Base-by-base conservation (phyloP, 768 basidiomycete species). In the Tylopilus plumbeoviolaceoides region DNA sequence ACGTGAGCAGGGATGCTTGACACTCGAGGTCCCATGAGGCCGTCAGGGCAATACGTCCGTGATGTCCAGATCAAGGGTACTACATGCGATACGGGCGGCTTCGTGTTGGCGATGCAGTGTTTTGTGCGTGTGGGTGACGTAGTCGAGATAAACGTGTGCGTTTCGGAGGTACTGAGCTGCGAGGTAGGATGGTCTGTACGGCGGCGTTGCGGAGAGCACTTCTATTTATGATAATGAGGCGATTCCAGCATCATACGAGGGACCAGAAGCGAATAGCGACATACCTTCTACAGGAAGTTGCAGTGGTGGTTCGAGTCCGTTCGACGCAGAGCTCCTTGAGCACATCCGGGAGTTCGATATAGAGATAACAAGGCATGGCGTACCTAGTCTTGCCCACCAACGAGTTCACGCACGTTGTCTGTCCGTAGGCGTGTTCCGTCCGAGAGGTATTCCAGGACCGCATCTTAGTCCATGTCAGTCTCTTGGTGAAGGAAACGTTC, bases 321-420 rank as follows among this genome's bases (percentile, higher is more conserved):
- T 83, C 78, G 17, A 83, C 72, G 15, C 70, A 75, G n/a, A 92
- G 77, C 40, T 81, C 77, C n/a, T 68, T 74, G 17, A n/a, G n/a
- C n/a, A n/a, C n/a, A 91, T 85, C 78, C 2, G 84, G 79, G 27
- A 87, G 50, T 46, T 86, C 82, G 41, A 82, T 74, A 57, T 89
- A 87, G 35, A 93, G 77, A 61, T 87, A 88, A 61, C 80, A 36
- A 18, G n/a, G 12, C 8, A 40, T 6, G 23, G 23, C 23, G 23
- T 46, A 89, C 89, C 77, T 91, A 87, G 69, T 88, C 87, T 61
- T 84, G 81, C 18, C 80, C 74, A 45, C 85, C 85, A 31, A 82
- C 87, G 38, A 92, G 71, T 60, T 93, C 91, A 33, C 87, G 79
- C 50, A 91, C 67, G 63, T 90, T 91, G 54, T 80, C 78, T 48